Conservation (phyloP, 1,139 yeast species). For the Geotrichum klebahnii region DNA sequence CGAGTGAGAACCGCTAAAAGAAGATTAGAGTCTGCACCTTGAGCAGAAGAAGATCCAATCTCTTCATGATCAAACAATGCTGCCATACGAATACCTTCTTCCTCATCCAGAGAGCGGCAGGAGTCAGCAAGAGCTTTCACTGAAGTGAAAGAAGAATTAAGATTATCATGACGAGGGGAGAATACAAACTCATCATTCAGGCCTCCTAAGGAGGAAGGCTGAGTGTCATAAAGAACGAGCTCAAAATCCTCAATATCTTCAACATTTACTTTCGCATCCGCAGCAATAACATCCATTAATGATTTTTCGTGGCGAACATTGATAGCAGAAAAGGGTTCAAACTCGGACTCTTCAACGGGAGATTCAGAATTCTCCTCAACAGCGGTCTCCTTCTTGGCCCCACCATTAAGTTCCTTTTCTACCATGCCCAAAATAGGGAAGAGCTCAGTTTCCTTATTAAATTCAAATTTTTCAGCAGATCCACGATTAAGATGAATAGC, state of each 20-base stretch:
- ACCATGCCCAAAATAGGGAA: conserved; percentile 81
- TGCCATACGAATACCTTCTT: conserved; percentile 59
- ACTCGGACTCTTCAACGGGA: conserved; percentile 47
- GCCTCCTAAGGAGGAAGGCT: conserved; percentile 80
- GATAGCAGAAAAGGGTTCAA: conserved; percentile 61
- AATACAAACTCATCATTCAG: conserved; percentile 84
- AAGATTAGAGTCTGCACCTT: conserved; percentile 93
- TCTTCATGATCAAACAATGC: conserved; percentile 91
- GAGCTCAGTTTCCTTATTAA: conserved; percentile 82
- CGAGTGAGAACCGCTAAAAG: conserved; percentile 73
- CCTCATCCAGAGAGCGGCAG: conserved; percentile 42
- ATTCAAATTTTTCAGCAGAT: conserved; percentile 73
- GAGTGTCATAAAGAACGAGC: conserved; percentile 80
- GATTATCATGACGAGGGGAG: conserved; percentile 89
- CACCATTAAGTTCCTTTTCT: conserved; percentile 36
- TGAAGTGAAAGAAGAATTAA: conserved; percentile 81
- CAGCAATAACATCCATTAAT: conserved; percentile 63
- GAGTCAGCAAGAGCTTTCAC: conserved; percentile 65
- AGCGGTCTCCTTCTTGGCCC: conserved; percentile 35
- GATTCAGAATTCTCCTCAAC: conserved; percentile 43
- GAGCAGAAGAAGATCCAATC: conserved; percentile 88
- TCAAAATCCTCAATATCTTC: conserved; percentile 82
- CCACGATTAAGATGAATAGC: conserved; percentile 89
- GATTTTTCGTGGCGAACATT: conserved; percentile 73
- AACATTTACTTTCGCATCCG: conserved; percentile 51